Evolutionary conservation across 1,284 basidiomycete genomes (phyloP).

Genomic region (Malassezia brasiliensis): DNA sequence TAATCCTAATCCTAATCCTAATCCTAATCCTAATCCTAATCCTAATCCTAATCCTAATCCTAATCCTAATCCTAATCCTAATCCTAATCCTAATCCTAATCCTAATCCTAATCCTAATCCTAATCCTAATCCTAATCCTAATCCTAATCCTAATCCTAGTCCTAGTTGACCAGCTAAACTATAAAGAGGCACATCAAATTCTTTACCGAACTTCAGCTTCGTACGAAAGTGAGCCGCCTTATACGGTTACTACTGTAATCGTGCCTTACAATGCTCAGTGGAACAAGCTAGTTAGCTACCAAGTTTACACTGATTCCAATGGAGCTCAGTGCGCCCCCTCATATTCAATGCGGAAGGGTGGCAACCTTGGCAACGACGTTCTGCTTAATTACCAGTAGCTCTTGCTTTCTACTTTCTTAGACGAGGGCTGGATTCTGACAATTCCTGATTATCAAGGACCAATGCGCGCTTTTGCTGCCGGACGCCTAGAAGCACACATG

Average conservation of each 20-base stretch:
- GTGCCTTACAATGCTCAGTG: neutral
- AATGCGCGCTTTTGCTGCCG: too few species aligned
- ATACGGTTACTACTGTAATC: neutral
- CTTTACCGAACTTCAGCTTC: neutral
- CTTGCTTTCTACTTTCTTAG: too few species aligned
- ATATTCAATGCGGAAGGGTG: too few species aligned
- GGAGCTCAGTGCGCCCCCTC: too few species aligned
- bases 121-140: neutral
- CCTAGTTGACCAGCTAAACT: neutral
- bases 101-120: neutral
- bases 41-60: slow-evolving; percentile 8
- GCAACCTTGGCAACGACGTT: too few species aligned
- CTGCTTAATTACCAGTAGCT: too few species aligned
- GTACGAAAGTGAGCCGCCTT: neutral
- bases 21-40: slow-evolving; percentile 10
- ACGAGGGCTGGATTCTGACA: too few species aligned
- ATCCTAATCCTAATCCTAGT: neutral
- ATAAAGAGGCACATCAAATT: neutral
- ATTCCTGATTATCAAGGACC: too few species aligned
- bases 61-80: slow-evolving; percentile 8
- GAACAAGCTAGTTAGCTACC: neutral
- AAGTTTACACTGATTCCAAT: too few species aligned
- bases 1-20: slow-evolving; percentile 9
- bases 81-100: slow-evolving; percentile 7
- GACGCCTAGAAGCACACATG: too few species aligned